Evolutionary conservation across 352 stramenopile species (phyloP), one percentile per base, ranked within the genome.

Genomic region (Phytopythium kandeliae): DNA sequence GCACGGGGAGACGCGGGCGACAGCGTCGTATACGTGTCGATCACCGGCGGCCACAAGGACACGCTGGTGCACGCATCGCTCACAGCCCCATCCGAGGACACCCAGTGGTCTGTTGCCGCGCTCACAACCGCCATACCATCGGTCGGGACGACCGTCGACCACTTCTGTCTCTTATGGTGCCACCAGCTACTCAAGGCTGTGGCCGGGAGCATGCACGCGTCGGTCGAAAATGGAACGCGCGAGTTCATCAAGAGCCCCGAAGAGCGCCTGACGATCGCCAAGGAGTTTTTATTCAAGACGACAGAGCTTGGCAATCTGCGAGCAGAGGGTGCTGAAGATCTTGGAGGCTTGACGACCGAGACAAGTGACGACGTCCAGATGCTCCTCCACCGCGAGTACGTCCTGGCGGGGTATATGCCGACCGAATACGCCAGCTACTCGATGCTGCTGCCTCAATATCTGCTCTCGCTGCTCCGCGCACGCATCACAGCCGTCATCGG

Each of bases 81-180:
- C 17, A 63, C 68, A 6, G 13, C 34, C 10, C 31, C 47, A 0
- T 8, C n/a, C 21, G 33, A 43, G 15, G 60, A 54, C 0, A 48
- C 37, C 51, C 56, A 58, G 8, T 56, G 66, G 31, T 68, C 65
- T 3, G 48, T 96, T 35, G 73, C 65, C 7, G 40, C 65, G 8
- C 63, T 92, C 28, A 69, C 79, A 8, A 78, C 76, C 1, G 70
- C 75, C 4, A 77, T 96, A 51, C 76, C 84, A 1, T 31, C 41
- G n/a, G 78, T 96, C 12, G 35, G 70, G 26, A 62, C 78, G 25
- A 68, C 83, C 1, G 74, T 94, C 42, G 85, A 94, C 47, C 85
- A 96, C 38, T 63, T 89, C 19, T 90, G 84, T 50, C 56, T 96
- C 51, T 56, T 92, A 21, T 96, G 85, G 85, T 96, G 85, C 53